Evolutionary conservation across 83 land plant genomes (phyloP).

Genomic region (Thuja plicata): DNA sequence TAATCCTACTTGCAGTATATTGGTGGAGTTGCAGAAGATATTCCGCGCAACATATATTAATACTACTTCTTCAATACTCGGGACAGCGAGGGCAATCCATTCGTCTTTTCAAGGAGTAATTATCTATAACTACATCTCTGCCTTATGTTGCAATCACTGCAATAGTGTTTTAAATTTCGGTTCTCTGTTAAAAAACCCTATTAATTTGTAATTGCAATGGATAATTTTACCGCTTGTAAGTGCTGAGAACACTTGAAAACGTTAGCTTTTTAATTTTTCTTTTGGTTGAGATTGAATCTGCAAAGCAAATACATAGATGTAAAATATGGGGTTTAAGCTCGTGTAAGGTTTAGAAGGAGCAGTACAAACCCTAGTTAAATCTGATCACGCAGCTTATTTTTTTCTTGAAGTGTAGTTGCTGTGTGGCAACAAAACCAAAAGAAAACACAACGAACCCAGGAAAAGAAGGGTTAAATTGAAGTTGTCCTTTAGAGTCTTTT

Average conservation of each 20-base stretch:
- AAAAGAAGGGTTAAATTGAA: too few species aligned
- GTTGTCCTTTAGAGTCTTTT: background rate
- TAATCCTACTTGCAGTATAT: too few species aligned
- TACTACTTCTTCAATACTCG: background rate
- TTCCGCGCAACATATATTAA: too few species aligned
- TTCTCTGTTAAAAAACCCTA: too few species aligned
- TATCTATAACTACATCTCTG: background rate
- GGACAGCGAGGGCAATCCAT: background rate
- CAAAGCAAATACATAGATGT: too few species aligned
- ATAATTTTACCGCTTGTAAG: background rate
- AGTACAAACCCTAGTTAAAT: background rate
- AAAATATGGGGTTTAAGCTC: background rate
- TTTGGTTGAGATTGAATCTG: background rate
- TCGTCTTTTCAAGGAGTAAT: background rate
- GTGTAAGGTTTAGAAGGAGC: background rate
- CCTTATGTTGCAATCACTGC: background rate
- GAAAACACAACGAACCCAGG: background rate
- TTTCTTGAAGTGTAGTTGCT: background rate
- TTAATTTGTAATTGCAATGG: background rate
- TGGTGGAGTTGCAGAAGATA: background rate
- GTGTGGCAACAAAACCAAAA: background rate
- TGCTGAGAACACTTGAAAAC: background rate
- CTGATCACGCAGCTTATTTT: background rate
- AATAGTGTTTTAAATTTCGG: too few species aligned
- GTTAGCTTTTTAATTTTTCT: too few species aligned